Conservation (phyloP, 139 green algal genomes). For the Auxenochlorella pyrenoidosa region DNA sequence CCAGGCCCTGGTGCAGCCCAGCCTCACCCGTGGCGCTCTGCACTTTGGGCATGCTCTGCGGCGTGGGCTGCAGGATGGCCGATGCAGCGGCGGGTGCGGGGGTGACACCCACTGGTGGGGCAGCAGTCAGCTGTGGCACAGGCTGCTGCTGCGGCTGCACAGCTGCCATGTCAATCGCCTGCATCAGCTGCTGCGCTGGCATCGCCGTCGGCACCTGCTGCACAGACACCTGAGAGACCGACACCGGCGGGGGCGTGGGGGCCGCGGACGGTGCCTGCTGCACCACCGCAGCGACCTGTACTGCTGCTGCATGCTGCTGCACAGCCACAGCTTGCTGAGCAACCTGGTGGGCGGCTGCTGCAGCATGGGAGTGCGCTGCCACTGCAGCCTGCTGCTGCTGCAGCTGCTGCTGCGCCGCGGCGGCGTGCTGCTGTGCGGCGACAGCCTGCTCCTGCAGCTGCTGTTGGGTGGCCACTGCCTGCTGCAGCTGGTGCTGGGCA, state of each 20-base stretch:
- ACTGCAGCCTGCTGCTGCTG: neutral
- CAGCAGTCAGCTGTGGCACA: neutral
- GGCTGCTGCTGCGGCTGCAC: slow-evolving; percentile 29
- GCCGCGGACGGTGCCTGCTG: neutral
- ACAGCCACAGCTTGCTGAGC: neutral
- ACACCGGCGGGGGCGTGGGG: slow-evolving; percentile 2
- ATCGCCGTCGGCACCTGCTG: neutral
- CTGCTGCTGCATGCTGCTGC: neutral
- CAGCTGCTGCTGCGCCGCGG: neutral
- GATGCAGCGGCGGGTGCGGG: slow-evolving; percentile 12
- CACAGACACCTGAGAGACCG: neutral
- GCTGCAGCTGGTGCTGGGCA: neutral
- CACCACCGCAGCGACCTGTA: neutral
- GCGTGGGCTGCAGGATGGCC: slow-evolving; percentile 30
- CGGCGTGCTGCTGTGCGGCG: neutral
- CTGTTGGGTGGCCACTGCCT: neutral
- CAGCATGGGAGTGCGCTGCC: neutral
- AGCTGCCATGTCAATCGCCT: neutral
- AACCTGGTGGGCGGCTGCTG: neutral
- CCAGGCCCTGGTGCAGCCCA: neutral
- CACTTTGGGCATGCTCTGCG: neutral
- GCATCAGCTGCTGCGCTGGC: slow-evolving; percentile 7
- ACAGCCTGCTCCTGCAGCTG: slow-evolving; percentile 25
- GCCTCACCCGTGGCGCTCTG: neutral
- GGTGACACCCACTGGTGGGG: neutral